Conservation (phyloP, 169 alveolate species). For the Eimeria sp. region DNA sequence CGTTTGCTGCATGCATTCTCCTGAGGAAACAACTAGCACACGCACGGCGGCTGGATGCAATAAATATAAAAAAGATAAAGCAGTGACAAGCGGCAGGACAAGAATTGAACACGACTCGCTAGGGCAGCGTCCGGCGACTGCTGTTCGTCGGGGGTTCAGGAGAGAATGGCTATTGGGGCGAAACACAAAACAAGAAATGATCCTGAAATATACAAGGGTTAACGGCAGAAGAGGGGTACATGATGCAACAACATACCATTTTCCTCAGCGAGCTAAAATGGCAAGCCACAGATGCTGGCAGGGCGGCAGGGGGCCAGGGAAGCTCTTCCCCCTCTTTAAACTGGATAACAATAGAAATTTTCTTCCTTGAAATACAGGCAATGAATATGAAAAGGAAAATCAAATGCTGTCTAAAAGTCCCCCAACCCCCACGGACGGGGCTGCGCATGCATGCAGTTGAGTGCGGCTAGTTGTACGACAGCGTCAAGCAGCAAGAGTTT, state of each 20-base stretch:
- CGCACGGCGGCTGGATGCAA: background rate
- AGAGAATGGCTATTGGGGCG: background rate
- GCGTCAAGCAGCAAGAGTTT: background rate
- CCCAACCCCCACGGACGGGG: slow-evolving; percentile 39
- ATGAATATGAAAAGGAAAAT: background rate
- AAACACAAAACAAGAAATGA: background rate
- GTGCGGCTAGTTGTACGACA: background rate
- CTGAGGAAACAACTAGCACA: background rate
- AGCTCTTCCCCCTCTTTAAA: background rate
- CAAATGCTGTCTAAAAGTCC: background rate
- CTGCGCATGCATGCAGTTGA: slow-evolving; percentile 23
- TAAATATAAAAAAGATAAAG: background rate
- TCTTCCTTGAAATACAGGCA: background rate
- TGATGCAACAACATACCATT: background rate
- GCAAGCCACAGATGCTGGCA: background rate
- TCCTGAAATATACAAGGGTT: background rate
- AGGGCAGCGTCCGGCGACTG: background rate
- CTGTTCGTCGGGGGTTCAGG: background rate
- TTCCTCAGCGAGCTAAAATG: background rate
- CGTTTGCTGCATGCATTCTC: slow-evolving; percentile 71
- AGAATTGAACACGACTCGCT: background rate
- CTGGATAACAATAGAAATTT: background rate
- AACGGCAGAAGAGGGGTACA: background rate
- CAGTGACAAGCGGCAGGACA: background rate
- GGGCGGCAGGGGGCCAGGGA: background rate